phyloP scores from a whole-genome alignment of 78 protist species.

The Parvularia atlantis region DNA sequence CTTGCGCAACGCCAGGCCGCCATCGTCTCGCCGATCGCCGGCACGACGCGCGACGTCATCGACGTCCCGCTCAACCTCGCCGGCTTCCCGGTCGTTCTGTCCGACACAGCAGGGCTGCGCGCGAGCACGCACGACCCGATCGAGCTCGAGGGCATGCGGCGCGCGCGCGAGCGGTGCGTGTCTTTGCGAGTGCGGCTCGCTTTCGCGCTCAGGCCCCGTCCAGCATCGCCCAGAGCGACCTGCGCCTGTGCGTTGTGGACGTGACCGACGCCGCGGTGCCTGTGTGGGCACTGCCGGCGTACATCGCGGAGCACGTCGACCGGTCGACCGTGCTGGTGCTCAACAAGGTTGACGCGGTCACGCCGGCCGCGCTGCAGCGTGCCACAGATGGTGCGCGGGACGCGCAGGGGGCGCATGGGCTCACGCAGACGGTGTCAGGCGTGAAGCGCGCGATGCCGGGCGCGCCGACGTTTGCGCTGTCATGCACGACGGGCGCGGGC shows the following conservation, averaged over 20 bases:
- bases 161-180: conserved; percentile 55
- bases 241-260: neutral
- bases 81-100: conserved; percentile 69
- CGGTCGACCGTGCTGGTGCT: neutral
- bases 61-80: conserved; percentile 61
- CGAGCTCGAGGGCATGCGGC: conserved; percentile 50
- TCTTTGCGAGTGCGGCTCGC: conserved; percentile 7
- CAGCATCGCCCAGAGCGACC: neutral
- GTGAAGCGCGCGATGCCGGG: no score
- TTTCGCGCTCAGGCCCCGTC: conserved; percentile 10
- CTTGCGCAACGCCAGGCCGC: conserved; percentile 71
- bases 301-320: neutral
- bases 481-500: conserved; percentile 16
- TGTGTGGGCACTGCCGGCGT: neutral
- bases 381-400: no score
- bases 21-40: conserved; percentile 73
- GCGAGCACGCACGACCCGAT: conserved; percentile 33
- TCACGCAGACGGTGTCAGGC: no score
- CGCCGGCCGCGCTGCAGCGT: no score
- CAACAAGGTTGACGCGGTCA: conserved; percentile 9
- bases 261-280: neutral
- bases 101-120: conserved; percentile 79
- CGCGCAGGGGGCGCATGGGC: no score
- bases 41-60: conserved; percentile 85
- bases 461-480: neutral